Evolutionary conservation across 495 filamentous ascomycete genomes (phyloP), one percentile per base, ranked within the genome.

Genomic region (Lepraria neglecta): DNA sequence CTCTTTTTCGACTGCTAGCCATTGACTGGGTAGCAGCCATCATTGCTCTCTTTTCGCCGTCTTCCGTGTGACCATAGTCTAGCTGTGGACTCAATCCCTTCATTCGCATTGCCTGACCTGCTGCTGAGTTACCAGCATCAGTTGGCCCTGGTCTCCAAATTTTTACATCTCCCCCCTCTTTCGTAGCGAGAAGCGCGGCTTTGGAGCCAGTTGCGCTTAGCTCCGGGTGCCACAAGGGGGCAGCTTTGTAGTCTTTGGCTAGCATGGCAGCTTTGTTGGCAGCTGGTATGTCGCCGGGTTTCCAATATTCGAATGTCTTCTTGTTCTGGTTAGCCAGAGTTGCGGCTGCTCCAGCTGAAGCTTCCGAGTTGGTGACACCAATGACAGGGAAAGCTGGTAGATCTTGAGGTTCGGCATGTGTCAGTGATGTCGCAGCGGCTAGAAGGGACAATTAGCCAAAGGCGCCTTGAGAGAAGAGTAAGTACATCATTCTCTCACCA

Each of bases 1-100:
- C 80, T 69, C 91, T 75, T 66, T 76, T 79, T 50, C 90, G 69
- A 58, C 77, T 82, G 33, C 70, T 70, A 28, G 82, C 76, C 74
- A 89, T 84, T 7, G 91, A 89, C 27, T 84, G 88, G 19, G 84
- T 86, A 7, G 90, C 89, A 31, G 90, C 91, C 51, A 77, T 69
- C 58, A 88, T 73, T 27, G 91, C 89, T 48, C 80, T 82, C 58
- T 79, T 80, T 1, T 75, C 77, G n/a, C 73, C 75, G 59, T 81
- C 70, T 12, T 70, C 69, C 0, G 77, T 78, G 53, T 75, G 67
- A 24, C 77, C 76, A 65, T 72, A 70, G 59, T 79, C 74, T 7
- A 77, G 33, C 58, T 76, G 65, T 10, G 75, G 76, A 42, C 68
- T 72, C 45, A 72, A 68, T 15, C 68, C 66, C 54, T 76, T 73